phyloP scores from a whole-genome alignment of 345 rosid genomes.

The Tarenaya hassleriana region DNA sequence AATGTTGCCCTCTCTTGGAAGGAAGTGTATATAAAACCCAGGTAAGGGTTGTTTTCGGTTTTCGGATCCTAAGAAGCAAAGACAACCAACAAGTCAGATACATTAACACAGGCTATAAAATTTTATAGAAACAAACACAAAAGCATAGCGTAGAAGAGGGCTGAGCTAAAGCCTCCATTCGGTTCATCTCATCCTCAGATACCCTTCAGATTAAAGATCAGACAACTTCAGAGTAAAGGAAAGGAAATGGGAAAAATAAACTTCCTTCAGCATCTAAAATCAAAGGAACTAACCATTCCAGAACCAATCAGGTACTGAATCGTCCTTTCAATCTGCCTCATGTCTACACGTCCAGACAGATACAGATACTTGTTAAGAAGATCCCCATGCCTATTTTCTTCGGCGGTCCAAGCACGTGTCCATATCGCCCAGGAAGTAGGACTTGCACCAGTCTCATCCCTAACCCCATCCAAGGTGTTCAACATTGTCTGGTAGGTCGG shows the following conservation, averaged over 20 bases:
- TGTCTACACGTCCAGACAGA: conserved; percentile 66
- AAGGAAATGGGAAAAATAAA: no score
- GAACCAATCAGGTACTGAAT: conserved; percentile 65
- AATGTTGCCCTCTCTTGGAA: conserved; percentile 80
- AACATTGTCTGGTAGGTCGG: conserved; percentile 78
- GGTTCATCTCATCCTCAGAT: no score
- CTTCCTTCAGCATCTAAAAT: no score
- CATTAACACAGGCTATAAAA: neutral
- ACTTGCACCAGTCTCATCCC: conserved; percentile 70
- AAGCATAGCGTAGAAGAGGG: no score
- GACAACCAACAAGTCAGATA: neutral
- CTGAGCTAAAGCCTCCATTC: no score
- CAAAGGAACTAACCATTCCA: conserved; percentile 48
- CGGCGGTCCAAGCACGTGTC: conserved; percentile 77
- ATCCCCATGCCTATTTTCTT: conserved; percentile 74
- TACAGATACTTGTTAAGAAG: conserved; percentile 68
- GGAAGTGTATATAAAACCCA: conserved; percentile 70
- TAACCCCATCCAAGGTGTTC: conserved; percentile 63
- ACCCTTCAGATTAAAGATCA: no score
- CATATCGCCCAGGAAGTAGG: conserved; percentile 62
- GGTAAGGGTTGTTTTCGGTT: conserved; percentile 68
- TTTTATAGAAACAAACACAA: no score
- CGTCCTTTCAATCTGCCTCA: conserved; percentile 69
- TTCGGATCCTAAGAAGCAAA: conserved; percentile 50
- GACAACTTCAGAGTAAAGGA: no score